These are phyloP conservation scores for Pulveroboletus sp. DNA, from an alignment of 768 basidiomycete species.

Conservation along the genomic window DNA sequence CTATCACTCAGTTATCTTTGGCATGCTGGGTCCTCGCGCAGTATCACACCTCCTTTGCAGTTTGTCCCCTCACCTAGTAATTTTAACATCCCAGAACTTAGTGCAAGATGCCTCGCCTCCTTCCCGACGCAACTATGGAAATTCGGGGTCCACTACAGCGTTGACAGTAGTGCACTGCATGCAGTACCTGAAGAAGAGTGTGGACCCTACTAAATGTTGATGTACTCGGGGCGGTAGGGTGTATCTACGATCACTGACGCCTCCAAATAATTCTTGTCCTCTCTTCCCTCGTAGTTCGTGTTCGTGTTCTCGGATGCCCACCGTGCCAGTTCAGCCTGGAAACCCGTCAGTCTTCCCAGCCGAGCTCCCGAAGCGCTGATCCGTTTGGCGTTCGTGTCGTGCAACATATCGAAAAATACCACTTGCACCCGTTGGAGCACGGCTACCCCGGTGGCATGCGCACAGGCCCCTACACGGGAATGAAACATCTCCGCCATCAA, in stretches of 20 bases:
- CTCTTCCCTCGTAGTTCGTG: too few species aligned
- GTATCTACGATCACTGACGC: constrained; percentile 5
- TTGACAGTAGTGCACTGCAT: neutral
- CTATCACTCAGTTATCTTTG: too few species aligned
- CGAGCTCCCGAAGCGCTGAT: neutral
- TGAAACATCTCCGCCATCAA: constrained; percentile 7
- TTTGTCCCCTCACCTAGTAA: neutral
- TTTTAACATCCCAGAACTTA: neutral
- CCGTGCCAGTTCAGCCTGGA: neutral
- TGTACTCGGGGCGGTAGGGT: constrained; percentile 11
- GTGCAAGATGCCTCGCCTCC: neutral
- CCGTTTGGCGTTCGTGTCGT: neutral
- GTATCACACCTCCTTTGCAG: too few species aligned
- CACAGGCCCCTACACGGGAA: constrained; percentile 7
- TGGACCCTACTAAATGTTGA: neutral
- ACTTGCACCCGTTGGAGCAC: constrained; percentile 6
- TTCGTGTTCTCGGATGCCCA: neutral
- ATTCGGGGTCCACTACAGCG: neutral
- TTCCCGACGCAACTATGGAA: constrained; percentile 7
- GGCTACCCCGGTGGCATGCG: neutral
- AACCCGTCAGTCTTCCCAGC: neutral
- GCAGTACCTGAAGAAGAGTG: neutral
- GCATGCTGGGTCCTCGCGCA: too few species aligned
- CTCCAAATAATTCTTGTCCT: neutral
- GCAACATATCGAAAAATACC: constrained; percentile 12